phyloP scores from a whole-genome alignment of 176 grass and related monocot species.

The Ensete glaucum region DNA sequence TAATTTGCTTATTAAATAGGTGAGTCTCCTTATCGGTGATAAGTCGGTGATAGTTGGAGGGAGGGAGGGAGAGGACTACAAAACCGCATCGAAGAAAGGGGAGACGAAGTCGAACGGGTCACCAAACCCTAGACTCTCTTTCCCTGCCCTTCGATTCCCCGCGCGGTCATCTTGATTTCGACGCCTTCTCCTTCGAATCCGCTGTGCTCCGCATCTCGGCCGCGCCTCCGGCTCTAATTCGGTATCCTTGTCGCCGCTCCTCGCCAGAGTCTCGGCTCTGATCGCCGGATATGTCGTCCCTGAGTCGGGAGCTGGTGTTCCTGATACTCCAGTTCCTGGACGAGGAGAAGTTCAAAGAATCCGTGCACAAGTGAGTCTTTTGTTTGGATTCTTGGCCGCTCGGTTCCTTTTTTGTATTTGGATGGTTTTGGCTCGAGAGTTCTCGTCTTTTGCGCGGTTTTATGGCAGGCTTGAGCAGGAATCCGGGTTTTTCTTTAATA shows the following conservation, averaged over 20 bases:
- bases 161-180: not conserved
- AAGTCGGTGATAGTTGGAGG: slow-evolving; percentile 42
- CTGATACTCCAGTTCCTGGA: slow-evolving; percentile 99
- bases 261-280: slow-evolving; percentile 8
- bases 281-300: slow-evolving; percentile 54
- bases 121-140: slow-evolving; percentile 59
- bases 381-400: not conserved
- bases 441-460: slow-evolving; percentile 15
- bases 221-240: slow-evolving; percentile 8
- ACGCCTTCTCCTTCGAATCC: slow-evolving; percentile 3
- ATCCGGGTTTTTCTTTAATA: slow-evolving; percentile 86
- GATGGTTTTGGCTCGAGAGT: not conserved
- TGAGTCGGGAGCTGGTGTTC: slow-evolving; percentile 97
- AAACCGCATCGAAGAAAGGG: slow-evolving; percentile 89
- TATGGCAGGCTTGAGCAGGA: slow-evolving; percentile 79
- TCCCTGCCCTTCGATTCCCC: not conserved
- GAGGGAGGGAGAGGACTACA: slow-evolving; percentile 69
- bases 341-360: slow-evolving; percentile 99
- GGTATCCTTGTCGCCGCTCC: not conserved
- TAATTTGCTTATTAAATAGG: accelerated
- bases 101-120: slow-evolving; percentile 36
- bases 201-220: not conserved
- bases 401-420: not conserved
- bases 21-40: not conserved
- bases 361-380: slow-evolving; percentile 71